Base-by-base conservation (phyloP, 2,329 filamentous ascomycete species). In the Aspergillus niger region DNA sequence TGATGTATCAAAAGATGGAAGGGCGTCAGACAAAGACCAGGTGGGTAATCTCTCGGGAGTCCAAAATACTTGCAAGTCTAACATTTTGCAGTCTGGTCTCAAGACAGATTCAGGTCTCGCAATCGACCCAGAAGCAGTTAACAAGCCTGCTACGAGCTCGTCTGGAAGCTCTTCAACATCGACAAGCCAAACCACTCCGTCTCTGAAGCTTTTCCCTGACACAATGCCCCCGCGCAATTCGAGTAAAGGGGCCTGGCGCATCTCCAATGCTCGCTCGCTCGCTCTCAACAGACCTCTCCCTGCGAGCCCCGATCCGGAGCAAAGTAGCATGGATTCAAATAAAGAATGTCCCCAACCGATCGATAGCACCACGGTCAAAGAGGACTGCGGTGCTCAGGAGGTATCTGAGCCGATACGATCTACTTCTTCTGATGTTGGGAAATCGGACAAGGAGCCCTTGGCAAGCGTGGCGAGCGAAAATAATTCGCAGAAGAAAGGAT, bases 191-290 rank as follows among this genome's bases (percentile, higher is more conserved):
- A 56, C 63, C 17, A 63, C 65, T 5, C 68, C 62, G 5, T 58
- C 68, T 2, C 57, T 75, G 51, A 75, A 74, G 47, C 66, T 75
- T 20, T 74, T 76, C 58, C 75, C 75, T 17, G 71, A 74, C 51
- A 66, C 70, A 20, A 62, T 70, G 48, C 69, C 74, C 41, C 69
- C 72, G 22, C 73, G 72, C 8, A 62, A 68, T 8, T 72, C 73
- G 6, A 76, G 69, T 59, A 72, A 65, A 50, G 67, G 59, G 22
- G 65, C 69, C 17, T 66, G 64, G 61, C 65, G 72, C 38, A 61
- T 71, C 24, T 70, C 69, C 7, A 60, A 55, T 22, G 43, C 32
- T 41, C 64, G 65, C 22, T 61, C 63, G 43, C 39, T 63, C 10
- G 47, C 52, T 32, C 57, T 64, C 38, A 63, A 63, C 26, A 48